Conservation (phyloP, 106 monocot species). For the Dendrobium catenatum region DNA sequence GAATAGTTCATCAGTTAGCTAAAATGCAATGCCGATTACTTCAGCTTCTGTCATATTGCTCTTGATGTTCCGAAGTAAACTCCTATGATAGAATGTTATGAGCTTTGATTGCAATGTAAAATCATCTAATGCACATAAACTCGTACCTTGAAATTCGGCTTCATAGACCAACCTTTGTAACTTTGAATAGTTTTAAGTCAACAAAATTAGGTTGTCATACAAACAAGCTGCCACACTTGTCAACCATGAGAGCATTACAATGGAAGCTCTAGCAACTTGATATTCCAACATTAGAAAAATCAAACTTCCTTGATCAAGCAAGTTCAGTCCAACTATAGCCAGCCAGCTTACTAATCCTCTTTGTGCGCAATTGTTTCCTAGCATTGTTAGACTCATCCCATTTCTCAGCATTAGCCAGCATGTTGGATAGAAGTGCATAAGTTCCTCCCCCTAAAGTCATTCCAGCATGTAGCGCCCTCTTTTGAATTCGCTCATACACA, state of each 20-base stretch:
- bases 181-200: too few relatives aligned
- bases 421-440: slow-evolving; percentile 38
- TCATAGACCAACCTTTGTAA: too few relatives aligned
- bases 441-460: slow-evolving; percentile 34
- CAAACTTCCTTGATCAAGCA: not conserved
- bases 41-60: too few relatives aligned
- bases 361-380: slow-evolving; percentile 25
- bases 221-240: not conserved
- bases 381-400: slow-evolving; percentile 23
- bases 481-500: not conserved
- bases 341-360: slow-evolving; percentile 21
- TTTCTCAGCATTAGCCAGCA: slow-evolving; percentile 22
- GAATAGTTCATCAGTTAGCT: too few relatives aligned
- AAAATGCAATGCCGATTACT: too few relatives aligned
- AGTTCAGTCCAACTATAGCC: slow-evolving; percentile 39
- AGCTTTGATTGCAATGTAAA: too few relatives aligned
- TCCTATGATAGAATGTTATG: too few relatives aligned
- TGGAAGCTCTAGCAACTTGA: not conserved
- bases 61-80: too few relatives aligned
- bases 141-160: too few relatives aligned
- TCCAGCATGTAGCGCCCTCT: slow-evolving; percentile 3
- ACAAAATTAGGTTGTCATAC: too few relatives aligned
- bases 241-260: not conserved
- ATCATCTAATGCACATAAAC: too few relatives aligned
- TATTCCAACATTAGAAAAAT: not conserved